phyloP scores from a whole-genome alignment of 345 rosid species.

The Eucalyptus regnans region DNA sequence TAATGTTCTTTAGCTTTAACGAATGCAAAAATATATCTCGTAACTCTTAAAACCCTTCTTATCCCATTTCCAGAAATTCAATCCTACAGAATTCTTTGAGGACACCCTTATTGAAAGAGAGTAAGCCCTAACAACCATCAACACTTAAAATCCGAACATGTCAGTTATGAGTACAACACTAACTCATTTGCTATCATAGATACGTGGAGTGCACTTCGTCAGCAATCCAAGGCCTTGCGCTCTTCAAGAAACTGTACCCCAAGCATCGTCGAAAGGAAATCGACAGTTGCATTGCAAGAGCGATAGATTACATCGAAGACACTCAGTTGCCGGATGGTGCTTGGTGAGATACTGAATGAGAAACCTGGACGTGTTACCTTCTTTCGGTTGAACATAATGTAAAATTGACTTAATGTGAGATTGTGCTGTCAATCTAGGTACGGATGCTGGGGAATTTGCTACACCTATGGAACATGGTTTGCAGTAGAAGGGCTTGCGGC shows the following conservation, averaged over 20 bases:
- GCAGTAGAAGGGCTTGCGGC: constrained; percentile 39
- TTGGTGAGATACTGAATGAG: constrained; percentile 6
- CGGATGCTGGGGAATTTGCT: constrained; percentile 69
- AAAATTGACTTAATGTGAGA: background rate
- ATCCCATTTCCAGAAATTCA: constrained; percentile 15
- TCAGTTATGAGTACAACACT: background rate
- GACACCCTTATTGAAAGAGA: constrained; percentile 34
- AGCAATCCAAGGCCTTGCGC: constrained; percentile 22
- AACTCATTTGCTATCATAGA: background rate
- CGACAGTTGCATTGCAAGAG: constrained; percentile 8
- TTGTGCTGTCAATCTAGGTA: constrained; percentile 12
- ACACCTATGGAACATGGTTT: constrained; percentile 50
- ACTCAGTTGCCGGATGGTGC: constrained; percentile 40
- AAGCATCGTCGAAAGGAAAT: constrained; percentile 22
- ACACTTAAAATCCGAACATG: background rate
- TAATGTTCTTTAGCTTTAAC: background rate
- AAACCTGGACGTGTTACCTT: background rate
- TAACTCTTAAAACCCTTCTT: background rate
- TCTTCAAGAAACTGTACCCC: constrained; percentile 30
- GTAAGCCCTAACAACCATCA: constrained; percentile 9
- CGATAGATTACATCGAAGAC: constrained; percentile 16
- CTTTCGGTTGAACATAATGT: background rate
- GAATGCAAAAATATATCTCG: background rate
- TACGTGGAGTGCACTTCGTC: constrained; percentile 45
- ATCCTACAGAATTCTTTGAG: constrained; percentile 42